Conservation (phyloP, 2,329 filamentous ascomycete genomes). For the Fusarium sp. region DNA sequence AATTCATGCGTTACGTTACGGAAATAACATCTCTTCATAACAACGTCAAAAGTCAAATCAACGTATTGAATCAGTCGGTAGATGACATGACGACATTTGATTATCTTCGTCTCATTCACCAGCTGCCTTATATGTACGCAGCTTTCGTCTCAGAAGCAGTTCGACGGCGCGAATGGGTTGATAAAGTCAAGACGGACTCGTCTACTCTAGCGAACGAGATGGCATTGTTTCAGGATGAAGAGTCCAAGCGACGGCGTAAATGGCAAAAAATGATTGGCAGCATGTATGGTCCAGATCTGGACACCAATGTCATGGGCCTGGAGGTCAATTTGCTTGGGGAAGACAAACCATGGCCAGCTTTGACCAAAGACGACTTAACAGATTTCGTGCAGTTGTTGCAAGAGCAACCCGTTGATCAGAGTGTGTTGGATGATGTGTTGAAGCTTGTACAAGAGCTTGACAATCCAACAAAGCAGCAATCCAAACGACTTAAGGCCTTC, state of each 20-base stretch:
- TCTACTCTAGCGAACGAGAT: slow-evolving; percentile 91
- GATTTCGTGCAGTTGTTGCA: slow-evolving; percentile 76
- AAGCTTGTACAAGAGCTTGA: slow-evolving; percentile 83
- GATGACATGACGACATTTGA: slow-evolving; percentile 85
- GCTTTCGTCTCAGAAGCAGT: slow-evolving; percentile 89
- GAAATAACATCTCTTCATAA: slow-evolving; percentile 80
- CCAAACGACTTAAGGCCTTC: slow-evolving; percentile 89
- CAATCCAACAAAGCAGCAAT: slow-evolving; percentile 85
- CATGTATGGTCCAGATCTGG: slow-evolving; percentile 74
- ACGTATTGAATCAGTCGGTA: slow-evolving; percentile 75
- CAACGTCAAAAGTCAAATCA: slow-evolving; percentile 77
- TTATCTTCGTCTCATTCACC: slow-evolving; percentile 80
- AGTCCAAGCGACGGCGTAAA: slow-evolving; percentile 85
- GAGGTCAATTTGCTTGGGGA: slow-evolving; percentile 88
- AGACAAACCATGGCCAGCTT: slow-evolving; percentile 80
- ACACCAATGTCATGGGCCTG: slow-evolving; percentile 77
- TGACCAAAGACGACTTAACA: slow-evolving; percentile 80
- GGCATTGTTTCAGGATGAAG: slow-evolving; percentile 91
- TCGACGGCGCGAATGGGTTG: slow-evolving; percentile 87
- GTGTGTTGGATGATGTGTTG: slow-evolving; percentile 75
- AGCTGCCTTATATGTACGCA: slow-evolving; percentile 89
- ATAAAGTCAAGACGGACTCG: slow-evolving; percentile 89
- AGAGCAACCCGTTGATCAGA: slow-evolving; percentile 71
- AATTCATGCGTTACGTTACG: slow-evolving; percentile 85
- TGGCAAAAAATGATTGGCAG: slow-evolving; percentile 90